A percentile compares a stretch with the other conserved stretches of the same genome.
Conservation (phyloP, 257 asterid genomes). For the Leonotis leonurus region DNA sequence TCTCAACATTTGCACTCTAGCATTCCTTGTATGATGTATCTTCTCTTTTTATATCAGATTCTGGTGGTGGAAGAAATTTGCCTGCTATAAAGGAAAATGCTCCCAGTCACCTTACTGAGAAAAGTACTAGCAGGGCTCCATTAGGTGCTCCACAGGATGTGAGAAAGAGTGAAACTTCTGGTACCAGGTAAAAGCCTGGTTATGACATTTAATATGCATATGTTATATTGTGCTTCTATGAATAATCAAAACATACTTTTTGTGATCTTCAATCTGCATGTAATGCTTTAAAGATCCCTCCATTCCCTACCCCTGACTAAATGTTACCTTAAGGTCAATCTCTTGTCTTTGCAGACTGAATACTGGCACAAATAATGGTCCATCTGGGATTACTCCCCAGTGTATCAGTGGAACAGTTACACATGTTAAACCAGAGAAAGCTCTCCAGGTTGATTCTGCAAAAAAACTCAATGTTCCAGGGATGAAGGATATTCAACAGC, state of each 20-base stretch:
- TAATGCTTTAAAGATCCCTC: not conserved
- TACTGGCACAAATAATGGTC: conserved; percentile 38
- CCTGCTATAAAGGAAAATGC: conserved; percentile 44
- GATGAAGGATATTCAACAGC: conserved; percentile 24
- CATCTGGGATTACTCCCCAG: conserved; percentile 35
- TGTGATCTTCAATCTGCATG: not conserved
- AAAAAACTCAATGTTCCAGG: conserved; percentile 21
- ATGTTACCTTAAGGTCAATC: conserved; percentile 4
- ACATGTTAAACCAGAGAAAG: conserved; percentile 29
- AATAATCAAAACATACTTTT: too few species aligned
- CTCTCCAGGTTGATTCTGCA: conserved; percentile 26
- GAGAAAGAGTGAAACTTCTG: conserved; percentile 39
- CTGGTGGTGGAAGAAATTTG: conserved; percentile 54
- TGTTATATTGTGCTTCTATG: conserved; percentile 1
- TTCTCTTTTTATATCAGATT: conserved; percentile 40
- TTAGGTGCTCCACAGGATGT: conserved; percentile 36
- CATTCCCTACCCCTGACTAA: not conserved
- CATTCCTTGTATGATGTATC: not conserved
- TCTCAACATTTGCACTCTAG: conserved; percentile 3
- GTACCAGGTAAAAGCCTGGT: conserved; percentile 40
- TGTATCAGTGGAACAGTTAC: conserved; percentile 27
- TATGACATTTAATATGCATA: conserved; percentile 10
- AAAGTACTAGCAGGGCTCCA: conserved; percentile 31
- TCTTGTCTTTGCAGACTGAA: conserved; percentile 46
- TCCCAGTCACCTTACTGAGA: conserved; percentile 34